Percentiles rank a stretch among this genome's conserved stretches.
These are phyloP conservation scores for Malus domestica DNA, from an alignment of 306 rosid genomes.

Conservation along the genomic window ASM211411v1 NC_041797.1:34529001-34529500, in stretches of 20 bases:
- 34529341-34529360: slow-evolving; percentile 97
- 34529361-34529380: slow-evolving; percentile 98
- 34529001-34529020: not conserved
- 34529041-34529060: not conserved
- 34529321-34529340: slow-evolving; percentile 91
- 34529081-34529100: not conserved
- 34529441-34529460: slow-evolving; percentile 89
- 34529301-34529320: slow-evolving; percentile 66
- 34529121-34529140: no score
- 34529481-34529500: slow-evolving; percentile 82
- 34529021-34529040: not conserved
- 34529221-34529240: not conserved
- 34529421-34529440: slow-evolving; percentile 77
- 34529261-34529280: not conserved
- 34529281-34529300: slow-evolving; percentile 10
- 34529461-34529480: slow-evolving; percentile 98
- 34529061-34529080: not conserved
- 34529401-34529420: slow-evolving; percentile 99
- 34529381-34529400: slow-evolving; percentile 89
- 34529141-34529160: not conserved
- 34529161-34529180: not conserved
- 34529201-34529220: not conserved
- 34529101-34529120: not conserved
- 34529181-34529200: not conserved
- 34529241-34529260: not conserved